Evolutionary conservation across 2,329 filamentous ascomycete genomes (phyloP).

Genomic region (Pseudogymnoascus sp.): DNA sequence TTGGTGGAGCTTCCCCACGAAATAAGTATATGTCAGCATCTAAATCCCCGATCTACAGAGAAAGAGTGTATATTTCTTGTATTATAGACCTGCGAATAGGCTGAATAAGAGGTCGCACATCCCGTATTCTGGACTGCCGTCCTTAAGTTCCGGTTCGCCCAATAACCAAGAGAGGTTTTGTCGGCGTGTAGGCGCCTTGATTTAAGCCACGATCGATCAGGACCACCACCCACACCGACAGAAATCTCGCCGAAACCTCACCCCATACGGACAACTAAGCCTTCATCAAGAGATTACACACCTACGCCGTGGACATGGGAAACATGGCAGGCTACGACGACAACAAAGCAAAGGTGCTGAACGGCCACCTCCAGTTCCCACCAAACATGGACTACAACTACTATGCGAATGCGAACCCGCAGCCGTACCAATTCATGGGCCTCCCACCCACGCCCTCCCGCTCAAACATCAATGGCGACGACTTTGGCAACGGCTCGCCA

Average conservation of each 20-base stretch:
- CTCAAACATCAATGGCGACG: conserved; percentile 35
- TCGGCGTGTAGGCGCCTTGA: background rate
- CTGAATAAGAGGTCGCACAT: background rate
- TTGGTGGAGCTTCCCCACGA: background rate
- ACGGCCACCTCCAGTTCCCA: background rate
- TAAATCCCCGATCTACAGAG: background rate
- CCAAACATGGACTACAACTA: conserved; percentile 50
- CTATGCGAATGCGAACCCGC: conserved; percentile 38
- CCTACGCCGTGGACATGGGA: background rate
- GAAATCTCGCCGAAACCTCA: background rate
- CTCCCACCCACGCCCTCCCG: conserved; percentile 34
- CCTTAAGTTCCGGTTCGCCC: background rate
- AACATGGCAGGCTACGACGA: conserved; percentile 3
- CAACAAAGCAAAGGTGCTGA: background rate
- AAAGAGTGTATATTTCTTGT: background rate
- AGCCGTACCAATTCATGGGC: conserved; percentile 43
- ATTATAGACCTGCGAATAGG: background rate
- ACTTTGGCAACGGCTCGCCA: conserved; percentile 38
- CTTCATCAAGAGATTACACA: background rate
- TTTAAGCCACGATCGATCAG: background rate
- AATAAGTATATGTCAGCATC: conserved; percentile 5
- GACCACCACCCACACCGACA: background rate
- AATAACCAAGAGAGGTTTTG: background rate
- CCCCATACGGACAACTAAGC: background rate
- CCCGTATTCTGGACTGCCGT: background rate